phyloP scores from a whole-genome alignment of 306 rosid genomes.

The Casuarina cunninghamiana region DNA sequence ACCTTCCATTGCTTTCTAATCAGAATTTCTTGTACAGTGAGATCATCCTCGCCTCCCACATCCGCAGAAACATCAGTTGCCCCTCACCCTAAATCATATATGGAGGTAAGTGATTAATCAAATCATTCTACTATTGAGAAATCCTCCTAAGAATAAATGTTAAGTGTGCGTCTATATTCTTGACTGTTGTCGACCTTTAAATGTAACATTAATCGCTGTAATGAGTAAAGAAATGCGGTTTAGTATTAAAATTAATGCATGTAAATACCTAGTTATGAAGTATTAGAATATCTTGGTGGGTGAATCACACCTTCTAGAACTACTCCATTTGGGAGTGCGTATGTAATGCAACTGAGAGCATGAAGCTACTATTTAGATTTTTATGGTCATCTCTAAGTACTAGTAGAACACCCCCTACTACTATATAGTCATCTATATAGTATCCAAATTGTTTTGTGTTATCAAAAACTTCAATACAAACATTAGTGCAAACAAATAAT shows the following conservation, averaged over 20 bases:
- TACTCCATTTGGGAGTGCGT: neutral
- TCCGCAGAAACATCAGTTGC: slow-evolving; percentile 61
- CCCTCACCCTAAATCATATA: slow-evolving; percentile 78
- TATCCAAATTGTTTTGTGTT: too few relatives aligned
- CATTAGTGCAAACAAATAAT: too few relatives aligned
- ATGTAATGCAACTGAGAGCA: neutral
- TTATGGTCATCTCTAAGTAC: too few relatives aligned
- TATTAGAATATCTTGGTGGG: slow-evolving; percentile 15
- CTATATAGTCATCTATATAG: too few relatives aligned
- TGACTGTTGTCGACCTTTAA: neutral
- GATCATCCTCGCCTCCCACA: slow-evolving; percentile 75
- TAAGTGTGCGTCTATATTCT: neutral
- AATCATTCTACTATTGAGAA: slow-evolving; percentile 12
- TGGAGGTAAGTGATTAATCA: slow-evolving; percentile 51
- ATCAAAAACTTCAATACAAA: too few relatives aligned
- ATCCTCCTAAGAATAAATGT: neutral
- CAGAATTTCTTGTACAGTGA: slow-evolving; percentile 52
- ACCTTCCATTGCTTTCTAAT: slow-evolving; percentile 16
- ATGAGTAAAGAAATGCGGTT: neutral
- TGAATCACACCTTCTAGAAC: neutral
- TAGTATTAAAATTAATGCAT: neutral
- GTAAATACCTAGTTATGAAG: slow-evolving; percentile 7
- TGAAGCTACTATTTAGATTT: neutral
- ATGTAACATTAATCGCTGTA: neutral
- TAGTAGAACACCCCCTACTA: too few relatives aligned